phyloP scores from a whole-genome alignment of 768 basidiomycete species.

The Suillus paluster region DNA sequence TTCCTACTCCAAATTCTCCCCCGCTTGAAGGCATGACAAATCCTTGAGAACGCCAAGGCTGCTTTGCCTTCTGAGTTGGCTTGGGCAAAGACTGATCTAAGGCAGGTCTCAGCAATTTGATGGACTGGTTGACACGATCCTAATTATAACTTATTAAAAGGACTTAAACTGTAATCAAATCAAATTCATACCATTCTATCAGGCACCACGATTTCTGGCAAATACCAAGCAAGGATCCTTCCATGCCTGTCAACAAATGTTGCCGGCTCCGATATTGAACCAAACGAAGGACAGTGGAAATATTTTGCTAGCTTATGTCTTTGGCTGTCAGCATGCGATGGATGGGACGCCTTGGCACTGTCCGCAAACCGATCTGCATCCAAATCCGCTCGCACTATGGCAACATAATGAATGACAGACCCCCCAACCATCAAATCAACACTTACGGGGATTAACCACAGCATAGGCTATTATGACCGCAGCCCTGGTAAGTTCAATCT shows the following conservation, averaged over 20 bases:
- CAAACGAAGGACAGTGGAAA: background rate
- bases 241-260: background rate
- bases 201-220: too few species aligned
- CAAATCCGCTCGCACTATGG: background rate
- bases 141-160: too few species aligned
- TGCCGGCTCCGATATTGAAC: background rate
- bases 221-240: background rate
- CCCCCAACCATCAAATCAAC: background rate
- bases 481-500: background rate
- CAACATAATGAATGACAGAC: background rate
- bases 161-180: too few species aligned
- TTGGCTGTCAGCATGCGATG: background rate
- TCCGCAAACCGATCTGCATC: background rate
- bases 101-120: too few species aligned
- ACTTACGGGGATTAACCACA: background rate
- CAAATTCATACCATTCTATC: background rate
- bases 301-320: background rate
- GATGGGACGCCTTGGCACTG: background rate
- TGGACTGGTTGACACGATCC: too few species aligned
- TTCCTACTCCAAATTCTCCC: too few species aligned
- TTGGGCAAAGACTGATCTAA: too few species aligned
- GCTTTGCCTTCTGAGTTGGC: too few species aligned
- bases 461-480: background rate
- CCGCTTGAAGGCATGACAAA: too few species aligned
- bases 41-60: too few species aligned